Conservation (phyloP, 179 eudicot genomes). For the Silene noctiflora region DNA sequence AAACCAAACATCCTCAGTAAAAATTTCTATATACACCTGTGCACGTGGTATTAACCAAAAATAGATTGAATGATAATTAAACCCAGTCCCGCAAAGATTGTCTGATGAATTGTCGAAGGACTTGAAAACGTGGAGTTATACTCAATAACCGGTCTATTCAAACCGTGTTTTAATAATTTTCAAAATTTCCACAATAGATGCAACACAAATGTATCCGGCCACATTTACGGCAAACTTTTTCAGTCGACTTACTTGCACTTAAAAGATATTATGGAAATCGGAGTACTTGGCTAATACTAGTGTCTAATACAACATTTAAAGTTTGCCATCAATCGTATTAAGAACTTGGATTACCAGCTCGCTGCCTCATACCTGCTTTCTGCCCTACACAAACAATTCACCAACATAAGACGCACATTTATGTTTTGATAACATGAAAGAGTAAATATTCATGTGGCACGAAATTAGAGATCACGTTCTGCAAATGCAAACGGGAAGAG, state of each 20-base stretch:
- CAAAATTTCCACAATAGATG: neutral
- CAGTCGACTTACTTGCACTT: too few species aligned
- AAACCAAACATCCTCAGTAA: too few species aligned
- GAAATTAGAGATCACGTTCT: neutral
- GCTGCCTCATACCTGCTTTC: slow-evolving; percentile 48
- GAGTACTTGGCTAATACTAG: neutral
- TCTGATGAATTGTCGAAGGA: too few species aligned
- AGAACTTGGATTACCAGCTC: slow-evolving; percentile 12
- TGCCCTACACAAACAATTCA: slow-evolving; percentile 41
- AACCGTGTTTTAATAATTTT: neutral
- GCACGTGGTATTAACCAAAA: too few species aligned
- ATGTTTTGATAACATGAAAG: neutral
- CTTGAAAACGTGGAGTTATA: too few species aligned
- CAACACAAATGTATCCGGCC: neutral
- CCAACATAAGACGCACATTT: neutral
- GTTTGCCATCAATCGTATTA: neutral
- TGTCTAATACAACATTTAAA: neutral
- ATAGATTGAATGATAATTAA: too few species aligned
- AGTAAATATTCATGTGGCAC: neutral
- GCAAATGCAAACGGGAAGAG: neutral
- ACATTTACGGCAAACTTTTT: too few species aligned
- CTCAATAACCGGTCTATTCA: too few species aligned
- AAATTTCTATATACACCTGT: too few species aligned
- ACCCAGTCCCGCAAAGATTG: too few species aligned
- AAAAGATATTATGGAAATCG: neutral